Evolutionary conservation across 768 basidiomycete genomes (phyloP), one percentile per base, ranked within the genome.

Genomic region (Terana coerulea): DNA sequence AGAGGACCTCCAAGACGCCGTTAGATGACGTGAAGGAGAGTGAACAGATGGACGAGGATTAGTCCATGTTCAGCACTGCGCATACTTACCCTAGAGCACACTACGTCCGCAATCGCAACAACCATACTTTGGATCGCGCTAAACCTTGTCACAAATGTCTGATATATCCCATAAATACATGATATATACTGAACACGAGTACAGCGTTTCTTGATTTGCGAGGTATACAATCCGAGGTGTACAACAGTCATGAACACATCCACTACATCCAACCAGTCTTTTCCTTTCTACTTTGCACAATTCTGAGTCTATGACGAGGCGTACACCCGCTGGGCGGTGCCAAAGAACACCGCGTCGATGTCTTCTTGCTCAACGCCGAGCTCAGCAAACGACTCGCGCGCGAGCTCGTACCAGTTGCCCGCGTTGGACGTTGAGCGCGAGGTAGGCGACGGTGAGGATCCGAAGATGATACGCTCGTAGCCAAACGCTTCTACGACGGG

Each of bases 401-500:
- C 86, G 48, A 91, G 78, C 58, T 83, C 84, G 59, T 90, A 93
- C 91, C 91, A 93, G 54, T 84, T 81, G 31, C 75, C 76, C 2
- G 81, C 76, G 41, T 73, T 73, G 3, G 80, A 79, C 22, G 71
- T 60, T 24, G 73, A 71, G 22, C 71, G 72, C 2, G 74, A 72
- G 3, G 71, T 68, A n/a, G 73, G 67, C 10, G 84, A 80, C 28
- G 86, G 80, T 1, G 88, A 84, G 8, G 89, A 86, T 7, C 90
- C 91, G 67, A 86, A 92, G 17, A 93, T 75, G 59, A 93, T 90
- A 47, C 91, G 80, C 60, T 87, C 75, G 60, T 80, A 88, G 6
- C 91, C 91, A 64, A 92, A 92, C 2, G 91, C 91, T 64, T 93
- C 91, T 55, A 91, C 69, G 31, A 86, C 84, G 14, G 88, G 91